These are phyloP conservation scores for Abrus pulchellus DNA, from an alignment of 306 rosid species.

Conservation along the genomic window DNA sequence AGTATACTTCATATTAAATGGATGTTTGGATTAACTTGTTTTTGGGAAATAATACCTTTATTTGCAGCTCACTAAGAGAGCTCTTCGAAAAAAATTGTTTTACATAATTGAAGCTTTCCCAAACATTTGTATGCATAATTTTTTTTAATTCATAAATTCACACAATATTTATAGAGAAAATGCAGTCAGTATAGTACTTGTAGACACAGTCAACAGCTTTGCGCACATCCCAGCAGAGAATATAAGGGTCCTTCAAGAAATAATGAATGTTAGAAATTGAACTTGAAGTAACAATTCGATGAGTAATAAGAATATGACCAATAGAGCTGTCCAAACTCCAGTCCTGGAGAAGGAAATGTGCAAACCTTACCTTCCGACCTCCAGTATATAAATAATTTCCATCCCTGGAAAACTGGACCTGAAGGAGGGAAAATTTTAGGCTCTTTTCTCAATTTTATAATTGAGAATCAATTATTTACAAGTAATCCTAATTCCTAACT, in stretches of 20 bases:
- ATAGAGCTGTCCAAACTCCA: slow-evolving; percentile 30
- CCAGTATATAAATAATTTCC: slow-evolving; percentile 95
- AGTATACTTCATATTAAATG: neutral
- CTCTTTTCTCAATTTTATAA: slow-evolving; percentile 41
- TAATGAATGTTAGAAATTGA: slow-evolving; percentile 44
- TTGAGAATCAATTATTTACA: slow-evolving; percentile 36
- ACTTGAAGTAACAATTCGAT: slow-evolving; percentile 4
- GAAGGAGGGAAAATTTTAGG: slow-evolving; percentile 51
- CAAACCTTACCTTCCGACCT: slow-evolving; percentile 79
- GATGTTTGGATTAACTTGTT: slow-evolving; percentile 4
- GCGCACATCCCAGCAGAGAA: slow-evolving; percentile 98
- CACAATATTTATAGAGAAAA: slow-evolving; percentile 26
- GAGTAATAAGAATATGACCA: neutral
- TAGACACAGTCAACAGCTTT: slow-evolving; percentile 90
- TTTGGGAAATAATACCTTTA: neutral
- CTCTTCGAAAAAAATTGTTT: neutral
- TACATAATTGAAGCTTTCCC: neutral
- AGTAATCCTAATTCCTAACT: slow-evolving; percentile 61
- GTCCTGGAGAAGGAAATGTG: slow-evolving; percentile 24
- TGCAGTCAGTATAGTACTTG: slow-evolving; percentile 62
- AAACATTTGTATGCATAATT: neutral
- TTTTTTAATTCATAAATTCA: neutral
- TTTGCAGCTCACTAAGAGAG: neutral
- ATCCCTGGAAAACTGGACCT: slow-evolving; percentile 94
- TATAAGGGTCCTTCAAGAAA: slow-evolving; percentile 88